A percentile compares a stretch with the other conserved stretches of the same genome.
phyloP scores from a whole-genome alignment of 768 basidiomycete genomes.

The Gloeophyllum trabeum region DNA sequence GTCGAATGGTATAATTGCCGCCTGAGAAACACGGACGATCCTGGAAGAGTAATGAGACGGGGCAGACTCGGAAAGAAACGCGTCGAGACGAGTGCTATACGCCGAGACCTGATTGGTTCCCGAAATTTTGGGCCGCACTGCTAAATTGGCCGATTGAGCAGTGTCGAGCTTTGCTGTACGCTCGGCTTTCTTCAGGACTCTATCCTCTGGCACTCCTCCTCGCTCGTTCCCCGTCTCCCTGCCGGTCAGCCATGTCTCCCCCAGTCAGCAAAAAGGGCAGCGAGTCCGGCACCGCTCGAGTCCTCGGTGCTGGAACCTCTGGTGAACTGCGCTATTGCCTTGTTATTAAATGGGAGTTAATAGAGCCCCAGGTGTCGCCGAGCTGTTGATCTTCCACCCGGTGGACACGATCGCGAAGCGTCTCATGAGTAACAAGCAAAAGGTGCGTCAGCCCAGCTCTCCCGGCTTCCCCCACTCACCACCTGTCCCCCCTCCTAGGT shows the following conservation, averaged over 20 bases:
- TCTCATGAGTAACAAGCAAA: conserved; percentile 93
- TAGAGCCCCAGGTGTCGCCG: conserved; percentile 64
- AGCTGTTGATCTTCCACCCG: conserved; percentile 91
- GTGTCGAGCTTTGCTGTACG: too few species aligned
- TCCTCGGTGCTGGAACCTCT: conserved; percentile 87
- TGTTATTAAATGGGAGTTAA: background rate
- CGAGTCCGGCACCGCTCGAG: conserved; percentile 83
- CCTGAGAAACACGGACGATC: too few species aligned
- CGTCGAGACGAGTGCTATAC: too few species aligned
- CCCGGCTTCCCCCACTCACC: background rate
- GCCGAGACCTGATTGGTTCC: too few species aligned
- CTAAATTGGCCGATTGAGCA: too few species aligned
- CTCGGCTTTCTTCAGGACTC: too few species aligned
- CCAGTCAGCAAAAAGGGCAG: conserved; percentile 35
- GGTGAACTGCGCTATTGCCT: conserved; percentile 37
- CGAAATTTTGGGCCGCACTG: too few species aligned
- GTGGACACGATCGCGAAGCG: conserved; percentile 98
- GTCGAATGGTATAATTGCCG: too few species aligned
- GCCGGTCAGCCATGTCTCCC: conserved; percentile 39
- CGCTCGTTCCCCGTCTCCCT: too few species aligned
- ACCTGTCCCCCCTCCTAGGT: conserved; percentile 29
- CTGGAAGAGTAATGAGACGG: too few species aligned
- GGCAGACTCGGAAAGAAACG: too few species aligned
- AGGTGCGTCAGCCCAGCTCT: conserved; percentile 30
- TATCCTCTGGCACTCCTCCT: too few species aligned